phyloP scores from a whole-genome alignment of 805 yeast species.

The Barnettozyma populi region DNA sequence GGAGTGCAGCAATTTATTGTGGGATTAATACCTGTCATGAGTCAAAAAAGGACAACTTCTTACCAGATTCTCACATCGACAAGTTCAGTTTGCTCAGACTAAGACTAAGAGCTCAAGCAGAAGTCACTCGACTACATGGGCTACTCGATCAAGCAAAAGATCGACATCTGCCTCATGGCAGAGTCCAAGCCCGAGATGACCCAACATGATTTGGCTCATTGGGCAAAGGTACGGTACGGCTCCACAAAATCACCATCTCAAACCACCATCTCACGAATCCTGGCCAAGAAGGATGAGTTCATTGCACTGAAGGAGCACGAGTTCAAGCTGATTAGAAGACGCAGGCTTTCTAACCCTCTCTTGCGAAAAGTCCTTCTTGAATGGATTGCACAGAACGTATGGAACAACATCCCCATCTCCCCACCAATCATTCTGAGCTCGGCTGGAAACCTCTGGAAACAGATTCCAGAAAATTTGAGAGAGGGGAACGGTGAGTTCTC shows the following conservation, averaged over 20 bases:
- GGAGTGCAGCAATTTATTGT: neutral
- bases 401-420: slow-evolving; percentile 63
- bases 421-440: slow-evolving; percentile 60
- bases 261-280: slow-evolving; percentile 58
- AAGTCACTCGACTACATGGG: slow-evolving; percentile 35
- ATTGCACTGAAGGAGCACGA: slow-evolving; percentile 46
- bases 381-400: slow-evolving; percentile 62
- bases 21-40: neutral
- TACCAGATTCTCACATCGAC: neutral
- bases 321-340: slow-evolving; percentile 44
- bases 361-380: slow-evolving; percentile 57
- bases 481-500: slow-evolving; percentile 64
- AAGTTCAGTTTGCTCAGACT: neutral
- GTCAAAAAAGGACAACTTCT: neutral
- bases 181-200: slow-evolving; percentile 67
- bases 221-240: slow-evolving; percentile 56
- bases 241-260: slow-evolving; percentile 54
- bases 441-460: slow-evolving; percentile 59
- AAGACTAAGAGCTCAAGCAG: neutral
- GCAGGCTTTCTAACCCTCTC: slow-evolving; percentile 44
- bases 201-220: slow-evolving; percentile 55
- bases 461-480: slow-evolving; percentile 45
- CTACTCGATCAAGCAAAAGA: slow-evolving; percentile 55
- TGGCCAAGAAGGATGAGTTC: slow-evolving; percentile 50
- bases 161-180: slow-evolving; percentile 61